Base-by-base conservation (phyloP, 257 asterid species). In the Nicotiana paniculata region DNA sequence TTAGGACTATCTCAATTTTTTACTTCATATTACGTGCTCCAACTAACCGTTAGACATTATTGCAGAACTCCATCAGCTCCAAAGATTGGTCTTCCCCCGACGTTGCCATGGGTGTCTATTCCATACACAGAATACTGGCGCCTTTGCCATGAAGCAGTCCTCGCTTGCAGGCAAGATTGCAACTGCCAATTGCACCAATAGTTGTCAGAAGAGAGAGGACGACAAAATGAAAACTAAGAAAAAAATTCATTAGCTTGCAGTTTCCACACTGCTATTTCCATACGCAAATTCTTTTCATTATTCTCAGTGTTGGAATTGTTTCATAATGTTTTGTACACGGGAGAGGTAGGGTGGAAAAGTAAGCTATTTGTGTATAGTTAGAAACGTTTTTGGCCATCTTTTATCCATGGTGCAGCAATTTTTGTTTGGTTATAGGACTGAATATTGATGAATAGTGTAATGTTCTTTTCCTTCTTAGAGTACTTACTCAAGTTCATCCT, bases 71-170 rank as follows among this genome's bases (percentile, higher is more conserved):
- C 89, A 48, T 84, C 85, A 62, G 77, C 93, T 70, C 85, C 83
- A 13, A 90, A 88, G 66, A 81, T 83, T 77, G 77, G 85, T 76
- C 83, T 87, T 81, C 97, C 93, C 28, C 80, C 90, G 66, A 86
- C 82, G 74, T 86, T 93, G 89, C 95, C 92, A 68, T 96, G 99
- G 99, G 88, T 94, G 84, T 79, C 33, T 54, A 88, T 96, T 4
- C 93, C 95, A 3, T 94, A 87, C 87, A 94, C 85, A 81, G 96
- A 90, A 82, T 94, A 92, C 81, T 94, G 98, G 98, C 85, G 65
- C 81, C 88, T 94, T 80, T 91, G 98, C 86, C 85, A 83, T 46
- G 88, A 90, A 77, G 90, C 96, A 4, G 82, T 96, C 55, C 90
- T 85, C 58, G 87, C 90, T 0, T 91, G 98, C 89, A 83, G 87